Base-by-base conservation (phyloP, 495 filamentous ascomycete genomes). In the Penicillium canariense region DNA sequence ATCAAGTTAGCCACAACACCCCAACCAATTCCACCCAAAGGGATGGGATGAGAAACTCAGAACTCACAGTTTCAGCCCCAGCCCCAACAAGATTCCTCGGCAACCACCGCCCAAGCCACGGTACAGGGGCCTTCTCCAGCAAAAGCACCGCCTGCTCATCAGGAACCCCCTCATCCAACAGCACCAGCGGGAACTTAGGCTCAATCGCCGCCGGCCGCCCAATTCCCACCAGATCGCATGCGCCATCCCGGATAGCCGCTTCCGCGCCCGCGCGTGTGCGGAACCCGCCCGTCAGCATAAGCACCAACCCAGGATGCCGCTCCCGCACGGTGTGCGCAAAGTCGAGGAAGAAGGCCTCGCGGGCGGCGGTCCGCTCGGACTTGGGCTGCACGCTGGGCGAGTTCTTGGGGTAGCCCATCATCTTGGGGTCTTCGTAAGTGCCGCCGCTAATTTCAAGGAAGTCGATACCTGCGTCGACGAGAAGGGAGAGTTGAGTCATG, bases 401-500 rank as follows among this genome's bases (percentile, higher is more conserved):
- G 49, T 10, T 3, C 14, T 35, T 40, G 43, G 48, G 39, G 31
- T 59, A 58, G 18, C 62, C 64, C 63, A 72, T 63, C 70, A 73
- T 73, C 47, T 57, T 51, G 3, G 78, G 76, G 55, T 85, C 70
- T 57, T 85, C 81, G 61, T 81, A 85, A 5, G 63, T 71, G 0
- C 83, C 83, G 15, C 84, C 84, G 34, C 75, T 80, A 52, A 87
- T 76, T 61, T 87, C 82, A 39, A 87, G 60, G 63, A 86, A 86
- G 67, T 87, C 83, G 11, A 86, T 71, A 0, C 80, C 79, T 3
- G 78, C 81, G 1, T 73, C 68, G 7, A 66, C 65, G 12, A 87
- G 74, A 9, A 81, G 68, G 11, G 61, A 48, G 47, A 85, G 71
- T 65, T 85, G 83, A 14, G 71, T 71, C 59, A 86, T 71, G 31